Conservation (phyloP, 2,329 filamentous ascomycete species). For the Metarhizium robertsii region DNA sequence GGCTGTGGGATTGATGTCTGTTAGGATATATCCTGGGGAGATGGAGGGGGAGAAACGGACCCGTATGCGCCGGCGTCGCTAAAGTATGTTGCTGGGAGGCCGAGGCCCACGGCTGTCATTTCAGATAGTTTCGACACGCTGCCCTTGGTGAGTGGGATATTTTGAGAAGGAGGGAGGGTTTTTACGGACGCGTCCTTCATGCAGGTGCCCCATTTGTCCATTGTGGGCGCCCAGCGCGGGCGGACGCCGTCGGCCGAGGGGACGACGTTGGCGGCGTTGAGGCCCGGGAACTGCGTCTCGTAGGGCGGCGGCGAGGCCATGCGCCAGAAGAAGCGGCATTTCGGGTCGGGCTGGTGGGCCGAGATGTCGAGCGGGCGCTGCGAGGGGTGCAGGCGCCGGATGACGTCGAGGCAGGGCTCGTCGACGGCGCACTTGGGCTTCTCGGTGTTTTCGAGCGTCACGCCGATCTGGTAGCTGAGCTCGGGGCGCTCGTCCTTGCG, state of each 20-base stretch:
- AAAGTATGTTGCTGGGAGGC: conserved; percentile 42
- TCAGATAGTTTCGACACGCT: conserved; percentile 47
- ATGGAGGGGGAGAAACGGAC: conserved; percentile 18
- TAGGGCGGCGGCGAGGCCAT: conserved; percentile 47
- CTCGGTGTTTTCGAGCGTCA: conserved; percentile 54
- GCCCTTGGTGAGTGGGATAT: conserved; percentile 1
- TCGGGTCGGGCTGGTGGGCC: conserved; percentile 49
- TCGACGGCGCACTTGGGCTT: conserved; percentile 55
- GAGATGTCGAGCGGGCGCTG: conserved; percentile 49
- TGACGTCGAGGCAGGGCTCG: conserved; percentile 49
- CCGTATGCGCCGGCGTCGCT: conserved; percentile 46
- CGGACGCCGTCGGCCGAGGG: conserved; percentile 39
- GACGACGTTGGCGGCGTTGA: conserved; percentile 47
- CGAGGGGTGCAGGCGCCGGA: conserved; percentile 40
- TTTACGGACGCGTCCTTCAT: conserved; percentile 48
- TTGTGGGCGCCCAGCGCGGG: conserved; percentile 41
- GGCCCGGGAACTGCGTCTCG: conserved; percentile 42
- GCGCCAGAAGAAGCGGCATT: conserved; percentile 55
- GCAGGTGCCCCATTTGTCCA: conserved; percentile 48
- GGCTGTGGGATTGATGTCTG: conserved; percentile 23
- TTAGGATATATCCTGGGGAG: background rate
- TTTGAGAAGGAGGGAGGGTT: background rate
- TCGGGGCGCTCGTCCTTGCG: conserved; percentile 45
- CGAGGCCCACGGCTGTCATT: conserved; percentile 49
- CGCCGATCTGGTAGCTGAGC: conserved; percentile 51